Base-by-base conservation (phyloP, 257 asterid species). In the Penstemon newberryi region DNA sequence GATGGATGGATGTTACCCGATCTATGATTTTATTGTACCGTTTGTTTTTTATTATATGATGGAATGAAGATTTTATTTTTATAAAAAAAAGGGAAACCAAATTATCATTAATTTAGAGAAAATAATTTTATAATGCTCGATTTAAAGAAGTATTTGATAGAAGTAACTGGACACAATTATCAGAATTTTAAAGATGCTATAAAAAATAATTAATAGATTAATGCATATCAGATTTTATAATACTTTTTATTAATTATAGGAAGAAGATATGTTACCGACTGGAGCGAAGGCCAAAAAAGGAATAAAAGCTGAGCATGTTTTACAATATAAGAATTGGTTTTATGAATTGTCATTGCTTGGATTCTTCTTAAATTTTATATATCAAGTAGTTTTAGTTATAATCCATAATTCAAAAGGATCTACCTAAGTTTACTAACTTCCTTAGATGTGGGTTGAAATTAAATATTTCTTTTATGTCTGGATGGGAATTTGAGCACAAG, bases 301-400 rank as follows among this genome's bases (percentile, higher is more conserved):
- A 33, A 25, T 12, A 49, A 38, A 10, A 46, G 33, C 3, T 1
- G 8, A 70, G 63, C 25, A 70, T 61, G 63, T 52, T 70, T 61
- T 1, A 6, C 37, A 63, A 11, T 13, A 46, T 45, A 18, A 36
- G 56, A 44, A 54, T 52, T 9, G 65, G 15, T 8, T 15, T 8
- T 40, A 36, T 57, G 50, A 57, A 63, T 25, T 66, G 77, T 57
- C 68, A 65, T n/a, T 73, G 33, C 42, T 49, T 59, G 68, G 49
- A 50, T 58, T 56, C 49, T 55, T 53, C 50, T 33, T 46, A 18
- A 25, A 25, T 25, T 25, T 1, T 25, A 25, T 25, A 25, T 25
- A 42, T 7, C 53, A 39, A 12, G 10, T 51, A 18, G 2, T 25
- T 15, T 13, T 61, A 5, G 53, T 53, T 61, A 44, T 41, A 49